These are phyloP conservation scores for Coniochaeta prunicola DNA, from an alignment of 2,329 filamentous ascomycete genomes.

Conservation along the genomic window DNA sequence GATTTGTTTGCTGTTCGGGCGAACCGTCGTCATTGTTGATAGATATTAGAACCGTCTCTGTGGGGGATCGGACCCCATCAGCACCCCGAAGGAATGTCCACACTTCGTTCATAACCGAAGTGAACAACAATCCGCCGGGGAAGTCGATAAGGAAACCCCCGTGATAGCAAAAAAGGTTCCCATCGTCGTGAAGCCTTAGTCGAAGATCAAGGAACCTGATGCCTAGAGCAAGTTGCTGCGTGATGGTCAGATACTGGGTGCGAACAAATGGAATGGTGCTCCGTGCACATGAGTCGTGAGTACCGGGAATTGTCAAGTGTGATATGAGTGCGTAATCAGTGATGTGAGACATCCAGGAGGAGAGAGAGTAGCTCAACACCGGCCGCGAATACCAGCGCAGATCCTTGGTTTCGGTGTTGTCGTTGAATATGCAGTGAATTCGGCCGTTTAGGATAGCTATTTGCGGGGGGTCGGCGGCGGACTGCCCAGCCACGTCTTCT, in stretches of 20 bases:
- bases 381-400: slow-evolving; percentile 27
- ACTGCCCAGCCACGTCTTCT: slow-evolving; percentile 10
- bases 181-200: slow-evolving; percentile 25
- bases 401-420: slow-evolving; percentile 18
- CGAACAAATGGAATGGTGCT: slow-evolving; percentile 54
- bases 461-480: slow-evolving; percentile 16
- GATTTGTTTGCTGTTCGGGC: slow-evolving; percentile 45
- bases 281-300: slow-evolving; percentile 53
- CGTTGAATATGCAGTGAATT: slow-evolving; percentile 25
- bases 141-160: slow-evolving; percentile 64
- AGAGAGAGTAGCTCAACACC: slow-evolving; percentile 25
- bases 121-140: slow-evolving; percentile 52
- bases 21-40: slow-evolving; percentile 61
- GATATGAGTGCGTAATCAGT: slow-evolving; percentile 51
- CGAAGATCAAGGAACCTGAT: slow-evolving; percentile 68
- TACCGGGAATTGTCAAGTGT: slow-evolving; percentile 62
- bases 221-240: slow-evolving; percentile 60
- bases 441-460: slow-evolving; percentile 21
- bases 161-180: slow-evolving; percentile 60
- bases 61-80: slow-evolving; percentile 34
- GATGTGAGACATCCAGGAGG: slow-evolving; percentile 57
- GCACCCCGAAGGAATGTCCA: slow-evolving; percentile 48
- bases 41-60: slow-evolving; percentile 60
- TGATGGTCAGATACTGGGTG: slow-evolving; percentile 58
- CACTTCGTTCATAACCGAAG: slow-evolving; percentile 50